Evolutionary conservation across 108 stramenopile genomes (phyloP), one percentile per base, ranked within the genome.

Genomic region (Skeletonema marinoi): DNA sequence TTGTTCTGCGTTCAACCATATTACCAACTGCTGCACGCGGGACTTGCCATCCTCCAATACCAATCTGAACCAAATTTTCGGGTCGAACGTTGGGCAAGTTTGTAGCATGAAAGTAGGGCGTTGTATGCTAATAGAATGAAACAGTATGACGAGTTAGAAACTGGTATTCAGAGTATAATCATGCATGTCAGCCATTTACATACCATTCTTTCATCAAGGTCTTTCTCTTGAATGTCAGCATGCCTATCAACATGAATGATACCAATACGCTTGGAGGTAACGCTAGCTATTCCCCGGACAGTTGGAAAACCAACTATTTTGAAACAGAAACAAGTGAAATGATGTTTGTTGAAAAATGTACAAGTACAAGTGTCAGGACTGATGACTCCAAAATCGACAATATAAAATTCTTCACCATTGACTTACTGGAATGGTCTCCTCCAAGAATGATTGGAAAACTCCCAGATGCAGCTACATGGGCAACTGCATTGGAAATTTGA

Each of bases 241-340:
- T 94, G 93, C 30, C 92, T 86, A 85, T 95, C 92, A 33, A 95
- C 90, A 73, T 95, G 91, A 73, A 95, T 92, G 70, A 92, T 94
- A 30, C 90, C 91, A 71, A 94, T 94, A 46, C 89, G 88, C 70
- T 94, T 94, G 68, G 88, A 78, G 19, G 93, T 92, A 48, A 90
- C 91, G 33, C 75, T 78, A 29, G 91, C 93, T 10, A 93, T 32
- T 12, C 93, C 90, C n/a, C 93, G 82, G 2, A 92, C 88, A 42
- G 90, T 94, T 29, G 93, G 90, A 74, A 88, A 94, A 14, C 93
- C 91, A 65, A 94, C 39, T 41, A 39, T 35, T 35, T 35, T 25
- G 25, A 25, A 25, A 25, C 25, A 25, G 33, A 35, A 39, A 39
- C 38, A 39, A 39, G 38, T 94, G 32, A 88, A 89, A 81, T 94